Evolutionary conservation across 805 yeast species (phyloP).

Genomic region (Candida insectalens): DNA sequence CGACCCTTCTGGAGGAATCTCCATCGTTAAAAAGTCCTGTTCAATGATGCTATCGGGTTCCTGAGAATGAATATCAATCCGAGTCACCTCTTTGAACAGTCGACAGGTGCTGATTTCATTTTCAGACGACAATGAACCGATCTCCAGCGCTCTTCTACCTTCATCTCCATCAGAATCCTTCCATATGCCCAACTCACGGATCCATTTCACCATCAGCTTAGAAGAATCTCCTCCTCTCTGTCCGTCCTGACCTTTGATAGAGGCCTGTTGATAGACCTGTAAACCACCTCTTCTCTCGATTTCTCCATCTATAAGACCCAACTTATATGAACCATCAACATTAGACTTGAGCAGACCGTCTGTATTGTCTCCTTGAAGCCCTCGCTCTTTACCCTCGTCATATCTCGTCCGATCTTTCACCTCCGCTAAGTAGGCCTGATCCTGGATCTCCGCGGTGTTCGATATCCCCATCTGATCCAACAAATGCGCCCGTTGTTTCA

Average conservation of each 20-base stretch:
- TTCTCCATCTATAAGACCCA: constrained; percentile 55
- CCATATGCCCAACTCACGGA: constrained; percentile 26
- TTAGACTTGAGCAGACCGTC: constrained; percentile 7
- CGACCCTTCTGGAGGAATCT: constrained; percentile 46
- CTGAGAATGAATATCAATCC: constrained; percentile 79
- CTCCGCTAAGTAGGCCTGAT: neutral
- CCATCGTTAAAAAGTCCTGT: constrained; percentile 88
- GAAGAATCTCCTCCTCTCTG: constrained; percentile 91
- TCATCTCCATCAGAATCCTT: neutral
- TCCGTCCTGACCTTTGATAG: constrained; percentile 70
- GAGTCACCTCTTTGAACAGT: constrained; percentile 38
- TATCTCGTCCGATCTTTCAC: neutral
- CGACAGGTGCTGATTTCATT: constrained; percentile 59
- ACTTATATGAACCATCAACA: constrained; percentile 17
- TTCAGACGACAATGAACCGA: constrained; percentile 67
- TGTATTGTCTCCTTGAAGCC: constrained; percentile 2
- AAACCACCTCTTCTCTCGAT: constrained; percentile 65
- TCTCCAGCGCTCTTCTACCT: constrained; percentile 50
- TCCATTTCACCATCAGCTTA: constrained; percentile 67
- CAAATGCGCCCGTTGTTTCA: constrained; percentile 40
- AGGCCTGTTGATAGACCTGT: constrained; percentile 73
- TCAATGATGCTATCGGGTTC: constrained; percentile 51
- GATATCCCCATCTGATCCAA: neutral
- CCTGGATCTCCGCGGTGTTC: neutral
- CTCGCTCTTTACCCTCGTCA: neutral